Conservation (phyloP, 2,329 filamentous ascomycete species). For the Lithohypha guttulata region DNA sequence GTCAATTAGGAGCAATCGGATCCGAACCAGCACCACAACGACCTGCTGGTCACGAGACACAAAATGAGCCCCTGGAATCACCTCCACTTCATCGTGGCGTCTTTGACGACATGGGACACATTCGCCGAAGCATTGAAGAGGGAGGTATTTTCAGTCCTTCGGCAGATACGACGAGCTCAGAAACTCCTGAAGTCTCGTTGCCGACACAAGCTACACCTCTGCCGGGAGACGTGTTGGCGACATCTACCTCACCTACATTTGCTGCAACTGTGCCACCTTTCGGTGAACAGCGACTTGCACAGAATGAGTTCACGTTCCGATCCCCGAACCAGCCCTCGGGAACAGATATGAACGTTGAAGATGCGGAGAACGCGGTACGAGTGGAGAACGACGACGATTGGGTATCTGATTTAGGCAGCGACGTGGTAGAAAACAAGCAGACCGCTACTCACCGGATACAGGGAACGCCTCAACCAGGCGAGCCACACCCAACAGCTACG, state of each 20-base stretch:
- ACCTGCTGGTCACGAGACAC: no score
- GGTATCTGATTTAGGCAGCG: constrained; percentile 5
- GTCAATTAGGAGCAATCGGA: constrained; percentile 1
- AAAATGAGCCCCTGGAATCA: background rate
- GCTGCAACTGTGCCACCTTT: background rate
- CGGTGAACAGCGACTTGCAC: background rate
- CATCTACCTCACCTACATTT: background rate
- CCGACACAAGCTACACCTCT: no score
- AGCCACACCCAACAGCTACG: no score
- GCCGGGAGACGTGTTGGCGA: no score
- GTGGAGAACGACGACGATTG: background rate
- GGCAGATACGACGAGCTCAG: no score
- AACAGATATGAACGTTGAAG: no score
- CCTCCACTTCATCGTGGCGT: constrained; percentile 8
- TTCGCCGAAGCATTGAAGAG: constrained; percentile 7
- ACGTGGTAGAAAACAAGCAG: no score
- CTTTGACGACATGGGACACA: constrained; percentile 7
- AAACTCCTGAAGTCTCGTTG: no score
- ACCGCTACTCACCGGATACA: no score
- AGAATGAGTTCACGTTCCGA: constrained; percentile 1
- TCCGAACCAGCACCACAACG: background rate
- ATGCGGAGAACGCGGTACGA: no score
- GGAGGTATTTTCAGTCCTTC: background rate
- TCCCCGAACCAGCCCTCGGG: no score
- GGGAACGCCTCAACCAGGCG: background rate